Conservation (phyloP, 306 rosid species). For the Begonia loranthoides region DNA sequence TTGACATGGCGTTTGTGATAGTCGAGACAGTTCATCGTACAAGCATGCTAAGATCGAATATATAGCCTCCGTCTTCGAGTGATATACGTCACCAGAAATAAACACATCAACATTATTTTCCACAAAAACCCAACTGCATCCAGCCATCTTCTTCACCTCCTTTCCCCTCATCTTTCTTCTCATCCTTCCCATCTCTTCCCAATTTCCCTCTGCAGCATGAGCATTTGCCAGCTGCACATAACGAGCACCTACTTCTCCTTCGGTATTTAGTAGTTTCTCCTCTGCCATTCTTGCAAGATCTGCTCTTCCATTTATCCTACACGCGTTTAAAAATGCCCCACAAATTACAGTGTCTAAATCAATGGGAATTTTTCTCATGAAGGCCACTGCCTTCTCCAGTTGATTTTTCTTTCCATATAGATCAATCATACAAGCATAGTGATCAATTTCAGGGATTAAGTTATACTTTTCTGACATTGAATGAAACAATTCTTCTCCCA, state of each 20-base stretch:
- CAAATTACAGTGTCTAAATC: slow-evolving; percentile 38
- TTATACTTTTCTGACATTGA: slow-evolving; percentile 46
- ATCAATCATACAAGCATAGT: slow-evolving; percentile 79
- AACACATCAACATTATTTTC: slow-evolving; percentile 49
- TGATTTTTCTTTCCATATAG: slow-evolving; percentile 62
- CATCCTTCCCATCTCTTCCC: slow-evolving; percentile 77
- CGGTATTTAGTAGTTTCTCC: slow-evolving; percentile 26
- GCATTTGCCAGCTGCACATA: slow-evolving; percentile 69
- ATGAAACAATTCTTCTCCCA: slow-evolving; percentile 45
- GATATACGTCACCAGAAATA: slow-evolving; percentile 49
- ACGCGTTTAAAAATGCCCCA: slow-evolving; percentile 70
- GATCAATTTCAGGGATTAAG: slow-evolving; percentile 40
- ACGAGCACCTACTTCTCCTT: slow-evolving; percentile 40
- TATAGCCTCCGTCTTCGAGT: slow-evolving; percentile 35
- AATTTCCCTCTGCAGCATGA: slow-evolving; percentile 60
- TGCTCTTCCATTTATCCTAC: slow-evolving; percentile 38
- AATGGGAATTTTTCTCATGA: slow-evolving; percentile 43
- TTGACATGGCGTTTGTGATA: too few relatives aligned
- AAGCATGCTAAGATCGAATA: slow-evolving; percentile 35
- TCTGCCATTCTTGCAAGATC: slow-evolving; percentile 41
- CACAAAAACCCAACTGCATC: slow-evolving; percentile 70
- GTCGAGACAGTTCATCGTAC: slow-evolving; percentile 18
- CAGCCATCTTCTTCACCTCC: slow-evolving; percentile 50
- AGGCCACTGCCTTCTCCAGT: slow-evolving; percentile 40
- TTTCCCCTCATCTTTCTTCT: slow-evolving; percentile 68